phyloP scores from a whole-genome alignment of 2,329 filamentous ascomycete genomes.

The Colletotrichum orchidophilum region DNA sequence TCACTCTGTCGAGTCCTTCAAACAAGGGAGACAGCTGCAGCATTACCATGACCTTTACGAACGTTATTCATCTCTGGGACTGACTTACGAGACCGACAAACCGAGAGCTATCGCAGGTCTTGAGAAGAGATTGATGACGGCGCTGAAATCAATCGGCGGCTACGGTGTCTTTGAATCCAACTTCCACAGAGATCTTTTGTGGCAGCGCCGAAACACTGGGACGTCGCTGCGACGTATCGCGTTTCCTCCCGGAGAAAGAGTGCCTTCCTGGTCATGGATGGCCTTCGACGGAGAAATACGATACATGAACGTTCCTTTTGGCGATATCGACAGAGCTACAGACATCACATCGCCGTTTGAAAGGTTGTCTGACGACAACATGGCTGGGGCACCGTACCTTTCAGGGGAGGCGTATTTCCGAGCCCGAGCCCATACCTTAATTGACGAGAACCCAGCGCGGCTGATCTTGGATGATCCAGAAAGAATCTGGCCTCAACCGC shows the following conservation, averaged over 20 bases:
- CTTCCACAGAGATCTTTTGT: background rate
- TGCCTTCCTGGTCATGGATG: constrained; percentile 48
- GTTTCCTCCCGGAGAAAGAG: background rate
- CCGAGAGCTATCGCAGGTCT: background rate
- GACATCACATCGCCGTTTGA: background rate
- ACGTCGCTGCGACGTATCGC: background rate
- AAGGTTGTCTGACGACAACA: background rate
- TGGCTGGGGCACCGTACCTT: too few species aligned
- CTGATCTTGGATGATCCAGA: background rate
- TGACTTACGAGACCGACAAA: background rate
- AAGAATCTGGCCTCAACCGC: background rate
- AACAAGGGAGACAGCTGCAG: background rate
- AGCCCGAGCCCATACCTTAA: background rate
- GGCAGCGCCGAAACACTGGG: background rate
- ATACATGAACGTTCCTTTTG: constrained; percentile 38
- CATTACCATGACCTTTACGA: background rate
- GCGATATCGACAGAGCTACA: background rate
- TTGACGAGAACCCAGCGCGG: background rate
- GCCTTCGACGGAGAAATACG: constrained; percentile 42
- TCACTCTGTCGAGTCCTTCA: background rate
- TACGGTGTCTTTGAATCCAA: background rate
- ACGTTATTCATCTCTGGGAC: background rate
- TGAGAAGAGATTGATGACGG: background rate
- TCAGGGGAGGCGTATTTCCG: background rate
- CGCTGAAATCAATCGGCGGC: background rate